phyloP scores from a whole-genome alignment of 106 monocot species.

The Dioscorea alata region DNA sequence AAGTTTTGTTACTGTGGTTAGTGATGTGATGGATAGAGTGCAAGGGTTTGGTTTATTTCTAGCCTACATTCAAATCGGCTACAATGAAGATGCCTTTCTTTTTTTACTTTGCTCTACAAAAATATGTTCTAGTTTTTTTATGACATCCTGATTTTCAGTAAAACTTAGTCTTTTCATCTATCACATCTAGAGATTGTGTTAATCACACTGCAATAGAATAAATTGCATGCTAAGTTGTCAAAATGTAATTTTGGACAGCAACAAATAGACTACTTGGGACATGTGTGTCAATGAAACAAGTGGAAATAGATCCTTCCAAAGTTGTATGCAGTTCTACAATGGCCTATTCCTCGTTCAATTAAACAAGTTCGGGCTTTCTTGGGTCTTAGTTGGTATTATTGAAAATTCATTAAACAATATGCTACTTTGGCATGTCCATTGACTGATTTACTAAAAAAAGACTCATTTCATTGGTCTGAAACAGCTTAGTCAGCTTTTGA shows the following conservation, averaged over 20 bases:
- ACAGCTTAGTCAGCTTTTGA: background rate
- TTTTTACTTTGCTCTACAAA: background rate
- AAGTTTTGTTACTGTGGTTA: no score
- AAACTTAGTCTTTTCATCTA: background rate
- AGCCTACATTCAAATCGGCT: no score
- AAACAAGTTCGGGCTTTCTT: background rate
- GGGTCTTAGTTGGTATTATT: background rate
- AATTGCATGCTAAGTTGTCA: background rate
- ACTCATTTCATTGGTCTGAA: background rate
- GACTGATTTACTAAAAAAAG: background rate
- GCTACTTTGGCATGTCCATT: background rate
- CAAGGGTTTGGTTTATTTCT: no score
- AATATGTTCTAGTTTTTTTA: slow-evolving; percentile 1
- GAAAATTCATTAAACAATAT: background rate
- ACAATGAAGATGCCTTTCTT: no score
- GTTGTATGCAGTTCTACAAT: background rate
- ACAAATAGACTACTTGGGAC: background rate
- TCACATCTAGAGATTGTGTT: background rate
- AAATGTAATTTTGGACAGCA: background rate
- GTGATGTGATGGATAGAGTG: no score
- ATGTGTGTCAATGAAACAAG: background rate
- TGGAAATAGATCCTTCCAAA: background rate
- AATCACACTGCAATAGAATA: background rate
- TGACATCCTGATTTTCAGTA: background rate
- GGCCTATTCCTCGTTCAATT: background rate